phyloP scores from a whole-genome alignment of 1,284 basidiomycete genomes.

The Peniophora sp. region DNA sequence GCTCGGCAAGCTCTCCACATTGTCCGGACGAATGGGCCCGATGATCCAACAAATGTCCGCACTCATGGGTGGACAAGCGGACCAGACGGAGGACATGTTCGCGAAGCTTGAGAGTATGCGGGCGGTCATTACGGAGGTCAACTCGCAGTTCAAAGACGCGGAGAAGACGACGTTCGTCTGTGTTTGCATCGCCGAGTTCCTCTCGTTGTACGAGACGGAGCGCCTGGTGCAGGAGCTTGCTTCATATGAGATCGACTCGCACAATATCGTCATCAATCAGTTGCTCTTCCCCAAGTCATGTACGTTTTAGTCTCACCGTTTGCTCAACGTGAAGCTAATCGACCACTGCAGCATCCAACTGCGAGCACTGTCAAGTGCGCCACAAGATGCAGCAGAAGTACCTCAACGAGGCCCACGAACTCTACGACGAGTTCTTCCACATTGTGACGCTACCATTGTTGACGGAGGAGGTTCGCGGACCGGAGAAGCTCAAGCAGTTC shows the following conservation, averaged over 20 bases:
- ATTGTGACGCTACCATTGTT: conserved; percentile 88
- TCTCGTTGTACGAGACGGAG: conserved; percentile 98
- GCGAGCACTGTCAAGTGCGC: conserved; percentile 91
- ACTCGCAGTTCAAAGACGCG: conserved; percentile 99
- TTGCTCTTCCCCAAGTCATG: conserved; percentile 89
- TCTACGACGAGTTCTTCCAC: conserved; percentile 97
- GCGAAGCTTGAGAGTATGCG: conserved; percentile 97
- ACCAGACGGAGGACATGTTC: conserved; percentile 95
- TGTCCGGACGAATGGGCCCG: conserved; percentile 91
- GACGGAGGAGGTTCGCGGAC: conserved; percentile 95
- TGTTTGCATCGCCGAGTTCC: conserved; percentile 97
- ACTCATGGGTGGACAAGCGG: conserved; percentile 88
- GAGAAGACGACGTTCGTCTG: conserved; percentile 98
- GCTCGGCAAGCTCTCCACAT: conserved; percentile 85
- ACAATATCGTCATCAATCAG: conserved; percentile 98
- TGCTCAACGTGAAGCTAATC: conserved; percentile 2
- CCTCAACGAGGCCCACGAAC: conserved; percentile 86
- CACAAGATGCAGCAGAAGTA: conserved; percentile 99
- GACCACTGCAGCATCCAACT: conserved; percentile 65
- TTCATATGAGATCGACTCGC: conserved; percentile 95
- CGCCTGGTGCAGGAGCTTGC: conserved; percentile 95
- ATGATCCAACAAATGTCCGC: conserved; percentile 96
- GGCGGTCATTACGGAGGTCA: conserved; percentile 95
- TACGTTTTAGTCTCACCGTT: conserved; percentile 27
- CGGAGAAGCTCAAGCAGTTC: conserved; percentile 87